Base-by-base conservation (phyloP, 2,329 filamentous ascomycete genomes). In the Metarhizium rileyi region DNA sequence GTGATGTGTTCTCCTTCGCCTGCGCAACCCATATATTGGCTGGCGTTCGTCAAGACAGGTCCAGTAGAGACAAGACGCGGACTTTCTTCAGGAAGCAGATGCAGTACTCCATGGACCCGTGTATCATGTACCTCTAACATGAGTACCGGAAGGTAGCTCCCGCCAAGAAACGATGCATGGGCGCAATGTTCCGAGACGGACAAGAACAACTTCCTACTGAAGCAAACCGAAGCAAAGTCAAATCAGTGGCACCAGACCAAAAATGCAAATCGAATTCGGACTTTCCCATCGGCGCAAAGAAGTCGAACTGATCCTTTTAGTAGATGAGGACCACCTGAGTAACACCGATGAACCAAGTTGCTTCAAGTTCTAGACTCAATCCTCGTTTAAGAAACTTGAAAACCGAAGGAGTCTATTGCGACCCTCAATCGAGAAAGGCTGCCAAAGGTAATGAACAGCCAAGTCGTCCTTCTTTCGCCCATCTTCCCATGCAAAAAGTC, bases 271-370 rank as follows among this genome's bases (percentile, higher is more conserved):
- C 38, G 7, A 42, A 42, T 25, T 22, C 22, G 25, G 25, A 42
- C 10, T 23, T 8, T n/a, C 3, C 20, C 10, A 12, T 23, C 8
- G 10, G 12, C 4, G 20, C 16, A 20, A 25, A 42, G 5, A 20
- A 38, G 35, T 25, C 38, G 38, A 25, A 9, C 20, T 23, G 38
- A 18, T 18, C 14, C 6, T 7, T 16, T 25, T 25, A 22, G 25
- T 25, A 46, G 23, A 46, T 20, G 20, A 46, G 28, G 20, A 28
- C n/a, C 12, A 36, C 28, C n/a, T 16, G 44, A 16, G 9, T 28
- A 46, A 46, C 44, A 36, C 44, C 44, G 7, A 46, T 46, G 36
- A 46, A 36, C 28, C 44, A 33, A 36, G 16, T 33, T 46, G 44
- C 44, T 33, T 12, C 12, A 12, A 12, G 35, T 20, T 36, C 44